Percentiles rank a stretch among this genome's conserved stretches.
Evolutionary conservation across 1,139 yeast species (phyloP).

Genomic region (Hansenula sp.): DNA sequence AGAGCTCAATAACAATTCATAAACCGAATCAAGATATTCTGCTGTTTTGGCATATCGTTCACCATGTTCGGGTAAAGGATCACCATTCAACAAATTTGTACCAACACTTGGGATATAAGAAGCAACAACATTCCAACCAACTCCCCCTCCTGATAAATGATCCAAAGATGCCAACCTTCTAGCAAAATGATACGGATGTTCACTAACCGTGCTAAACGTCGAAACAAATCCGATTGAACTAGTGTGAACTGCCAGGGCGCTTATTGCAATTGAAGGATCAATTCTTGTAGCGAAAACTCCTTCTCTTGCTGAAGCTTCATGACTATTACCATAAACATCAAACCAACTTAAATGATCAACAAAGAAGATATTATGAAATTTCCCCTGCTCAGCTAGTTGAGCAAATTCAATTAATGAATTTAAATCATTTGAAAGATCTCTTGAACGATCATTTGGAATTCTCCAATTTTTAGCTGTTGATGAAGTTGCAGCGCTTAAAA

Average conservation of each 20-base stretch:
- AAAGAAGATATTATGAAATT: conserved; percentile 35
- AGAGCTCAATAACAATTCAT: conserved; percentile 34
- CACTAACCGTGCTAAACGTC: conserved; percentile 37
- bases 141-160: conserved; percentile 36
- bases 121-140: conserved; percentile 41
- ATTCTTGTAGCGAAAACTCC: conserved; percentile 35
- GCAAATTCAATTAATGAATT: conserved; percentile 39
- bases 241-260: conserved; percentile 37
- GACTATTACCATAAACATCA: conserved; percentile 37
- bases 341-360: conserved; percentile 39
- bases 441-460: conserved; percentile 33
- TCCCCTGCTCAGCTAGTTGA: conserved; percentile 34
- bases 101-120: conserved; percentile 37
- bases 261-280: conserved; percentile 29
- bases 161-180: conserved; percentile 38
- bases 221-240: conserved; percentile 32
- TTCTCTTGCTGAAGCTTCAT: conserved; percentile 31
- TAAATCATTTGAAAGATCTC: conserved; percentile 28
- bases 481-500: not conserved
- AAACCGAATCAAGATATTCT: conserved; percentile 35
- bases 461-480: conserved; percentile 25
- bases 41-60: conserved; percentile 35
- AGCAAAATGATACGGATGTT: conserved; percentile 37
- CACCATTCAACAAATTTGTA: conserved; percentile 32
- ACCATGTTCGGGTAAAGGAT: conserved; percentile 33